Conservation (phyloP, 345 rosid genomes). For the Aquilaria yunnanensis region DNA sequence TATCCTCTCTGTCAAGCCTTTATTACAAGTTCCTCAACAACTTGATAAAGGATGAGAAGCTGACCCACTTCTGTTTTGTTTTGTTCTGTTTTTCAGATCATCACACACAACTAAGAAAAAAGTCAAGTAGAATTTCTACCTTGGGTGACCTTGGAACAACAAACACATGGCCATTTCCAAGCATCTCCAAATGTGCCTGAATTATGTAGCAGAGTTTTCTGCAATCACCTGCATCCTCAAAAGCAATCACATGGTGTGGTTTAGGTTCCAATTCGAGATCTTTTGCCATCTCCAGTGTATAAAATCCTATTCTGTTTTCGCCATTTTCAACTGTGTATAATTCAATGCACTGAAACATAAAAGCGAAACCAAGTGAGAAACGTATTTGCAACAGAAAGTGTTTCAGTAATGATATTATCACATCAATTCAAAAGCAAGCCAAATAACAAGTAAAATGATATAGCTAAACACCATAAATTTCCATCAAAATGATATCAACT, state of each 20-base stretch:
- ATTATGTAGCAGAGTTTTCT: constrained; percentile 69
- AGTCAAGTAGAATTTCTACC: constrained; percentile 29
- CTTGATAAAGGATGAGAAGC: too few species aligned
- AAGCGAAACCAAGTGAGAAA: background rate
- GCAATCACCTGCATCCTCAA: constrained; percentile 71
- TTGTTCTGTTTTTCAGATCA: too few species aligned
- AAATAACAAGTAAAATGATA: too few species aligned
- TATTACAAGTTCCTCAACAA: too few species aligned
- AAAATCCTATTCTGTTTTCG: constrained; percentile 69
- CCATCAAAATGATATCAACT: too few species aligned
- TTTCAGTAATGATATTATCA: too few species aligned
- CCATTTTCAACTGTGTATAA: constrained; percentile 54
- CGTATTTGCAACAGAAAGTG: too few species aligned
- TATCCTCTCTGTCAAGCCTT: too few species aligned
- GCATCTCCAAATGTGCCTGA: constrained; percentile 86
- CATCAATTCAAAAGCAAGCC: too few species aligned
- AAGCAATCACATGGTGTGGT: constrained; percentile 77
- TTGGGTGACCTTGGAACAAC: constrained; percentile 81
- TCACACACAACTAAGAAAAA: background rate
- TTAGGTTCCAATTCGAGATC: constrained; percentile 93
- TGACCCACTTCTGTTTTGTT: too few species aligned
- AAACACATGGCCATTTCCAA: constrained; percentile 66
- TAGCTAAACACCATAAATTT: too few species aligned
- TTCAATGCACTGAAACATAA: constrained; percentile 72
- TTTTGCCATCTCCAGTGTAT: constrained; percentile 81